phyloP scores from a whole-genome alignment of 352 stramenopile species.

The Phytophthora ohioensis region DNA sequence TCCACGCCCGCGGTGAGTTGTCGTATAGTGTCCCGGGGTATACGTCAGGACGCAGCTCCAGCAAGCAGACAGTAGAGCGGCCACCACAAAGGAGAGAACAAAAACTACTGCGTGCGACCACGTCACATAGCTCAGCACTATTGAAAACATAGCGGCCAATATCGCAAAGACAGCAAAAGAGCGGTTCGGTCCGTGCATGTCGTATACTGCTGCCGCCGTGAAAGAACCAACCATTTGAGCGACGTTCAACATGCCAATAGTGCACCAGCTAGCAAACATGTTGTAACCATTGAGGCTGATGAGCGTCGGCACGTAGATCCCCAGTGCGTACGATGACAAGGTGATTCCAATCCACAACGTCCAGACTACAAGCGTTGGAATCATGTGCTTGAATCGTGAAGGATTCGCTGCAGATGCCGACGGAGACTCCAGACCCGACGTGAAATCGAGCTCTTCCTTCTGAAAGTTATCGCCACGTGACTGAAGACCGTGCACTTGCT shows the following conservation, averaged over 20 bases:
- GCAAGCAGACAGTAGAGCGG: constrained; percentile 33
- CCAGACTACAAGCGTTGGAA: constrained; percentile 17
- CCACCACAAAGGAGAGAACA: constrained; percentile 21
- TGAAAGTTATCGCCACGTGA: not conserved
- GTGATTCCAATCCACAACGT: constrained; percentile 28
- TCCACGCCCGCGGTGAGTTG: constrained; percentile 27
- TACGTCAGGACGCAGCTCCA: constrained; percentile 40
- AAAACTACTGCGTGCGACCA: constrained; percentile 35
- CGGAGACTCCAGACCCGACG: constrained; percentile 13
- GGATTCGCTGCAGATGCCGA: not conserved
- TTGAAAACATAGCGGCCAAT: constrained; percentile 12
- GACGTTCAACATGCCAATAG: constrained; percentile 23
- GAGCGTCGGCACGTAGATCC: constrained; percentile 40
- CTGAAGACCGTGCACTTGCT: constrained; percentile 9
- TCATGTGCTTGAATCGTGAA: constrained; percentile 8
- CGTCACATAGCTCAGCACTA: constrained; percentile 34
- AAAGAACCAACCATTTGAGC: constrained; percentile 39
- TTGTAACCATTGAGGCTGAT: constrained; percentile 48
- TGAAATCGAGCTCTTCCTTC: constrained; percentile 9
- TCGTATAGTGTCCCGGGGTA: constrained; percentile 23
- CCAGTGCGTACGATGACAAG: constrained; percentile 33
- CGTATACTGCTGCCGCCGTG: constrained; percentile 23
- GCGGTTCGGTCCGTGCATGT: constrained; percentile 23
- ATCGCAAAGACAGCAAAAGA: constrained; percentile 28
- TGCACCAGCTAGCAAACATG: constrained; percentile 39